Conservation (phyloP, 2,329 filamentous ascomycete species). For the Pestalotiopsis fici region DNA sequence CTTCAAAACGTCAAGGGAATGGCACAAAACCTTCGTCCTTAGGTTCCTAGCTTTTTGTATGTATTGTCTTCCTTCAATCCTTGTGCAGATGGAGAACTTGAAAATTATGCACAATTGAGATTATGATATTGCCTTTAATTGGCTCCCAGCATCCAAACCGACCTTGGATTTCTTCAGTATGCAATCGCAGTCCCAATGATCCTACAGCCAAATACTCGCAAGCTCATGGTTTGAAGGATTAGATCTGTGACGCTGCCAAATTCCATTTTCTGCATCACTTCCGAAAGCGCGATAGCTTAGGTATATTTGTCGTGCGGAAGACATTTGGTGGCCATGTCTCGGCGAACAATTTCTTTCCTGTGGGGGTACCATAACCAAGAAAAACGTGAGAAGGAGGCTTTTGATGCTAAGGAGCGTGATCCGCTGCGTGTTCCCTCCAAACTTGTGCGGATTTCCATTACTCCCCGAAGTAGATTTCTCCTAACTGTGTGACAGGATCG, state of each 20-base stretch:
- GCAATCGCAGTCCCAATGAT: too few species aligned
- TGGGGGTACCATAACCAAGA: background rate
- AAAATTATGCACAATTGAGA: too few species aligned
- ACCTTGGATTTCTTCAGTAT: too few species aligned
- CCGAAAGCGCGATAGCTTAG: background rate
- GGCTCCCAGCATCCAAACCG: too few species aligned
- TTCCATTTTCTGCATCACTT: background rate
- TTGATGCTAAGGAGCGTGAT: background rate
- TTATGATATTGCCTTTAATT: too few species aligned
- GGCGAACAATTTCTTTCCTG: background rate
- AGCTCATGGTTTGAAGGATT: background rate
- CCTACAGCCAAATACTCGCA: too few species aligned
- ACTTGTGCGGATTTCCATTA: background rate
- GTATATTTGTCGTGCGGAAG: background rate
- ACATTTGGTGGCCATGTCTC: background rate
- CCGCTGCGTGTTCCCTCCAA: background rate
- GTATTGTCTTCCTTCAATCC: background rate
- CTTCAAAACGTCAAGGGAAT: background rate
- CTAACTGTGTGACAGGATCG: background rate
- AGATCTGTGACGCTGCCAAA: background rate
- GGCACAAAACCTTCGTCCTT: background rate
- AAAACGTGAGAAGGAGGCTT: background rate
- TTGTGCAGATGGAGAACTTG: too few species aligned
- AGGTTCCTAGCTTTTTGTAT: background rate
- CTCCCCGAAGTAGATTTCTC: background rate